Percentiles rank a stretch among this genome's conserved stretches.
Conservation (phyloP, 257 asterid species). For the Solanum etuberosum region DNA sequence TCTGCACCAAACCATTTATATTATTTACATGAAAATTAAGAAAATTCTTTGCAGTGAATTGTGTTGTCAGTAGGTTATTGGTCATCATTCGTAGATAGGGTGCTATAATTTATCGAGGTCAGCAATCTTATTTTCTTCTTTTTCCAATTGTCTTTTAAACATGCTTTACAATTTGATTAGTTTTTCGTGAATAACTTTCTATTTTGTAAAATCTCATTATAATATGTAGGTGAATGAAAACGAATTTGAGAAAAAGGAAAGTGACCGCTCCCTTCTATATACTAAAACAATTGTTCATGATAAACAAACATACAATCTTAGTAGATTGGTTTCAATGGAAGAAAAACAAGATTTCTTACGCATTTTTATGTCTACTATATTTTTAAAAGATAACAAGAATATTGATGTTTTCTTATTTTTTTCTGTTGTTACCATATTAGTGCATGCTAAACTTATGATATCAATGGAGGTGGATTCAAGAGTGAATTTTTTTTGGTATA, state of each 20-base stretch:
- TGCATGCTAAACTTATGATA: neutral
- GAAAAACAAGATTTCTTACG: neutral
- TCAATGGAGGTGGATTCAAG: neutral
- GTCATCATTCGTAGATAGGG: too few species aligned
- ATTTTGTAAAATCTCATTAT: neutral
- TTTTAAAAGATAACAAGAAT: too few species aligned
- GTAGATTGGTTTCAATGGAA: neutral
- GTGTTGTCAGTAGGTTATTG: too few species aligned
- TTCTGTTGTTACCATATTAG: neutral
- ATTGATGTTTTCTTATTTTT: too few species aligned
- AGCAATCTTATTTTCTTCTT: too few species aligned
- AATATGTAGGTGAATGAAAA: neutral
- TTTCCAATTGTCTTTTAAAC: neutral
- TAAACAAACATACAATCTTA: neutral
- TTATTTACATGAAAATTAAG: too few species aligned
- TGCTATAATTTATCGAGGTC: too few species aligned
- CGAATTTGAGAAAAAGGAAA: neutral
- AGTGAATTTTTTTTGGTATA: neutral
- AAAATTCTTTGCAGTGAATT: too few species aligned
- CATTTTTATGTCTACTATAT: too few species aligned
- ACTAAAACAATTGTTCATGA: neutral
- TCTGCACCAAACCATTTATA: too few species aligned
- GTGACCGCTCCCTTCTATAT: neutral
- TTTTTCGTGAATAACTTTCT: neutral
- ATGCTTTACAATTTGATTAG: too few species aligned